phyloP scores from a whole-genome alignment of 2,329 filamentous ascomycete genomes.

The Chaetomiaceae sp. region DNA sequence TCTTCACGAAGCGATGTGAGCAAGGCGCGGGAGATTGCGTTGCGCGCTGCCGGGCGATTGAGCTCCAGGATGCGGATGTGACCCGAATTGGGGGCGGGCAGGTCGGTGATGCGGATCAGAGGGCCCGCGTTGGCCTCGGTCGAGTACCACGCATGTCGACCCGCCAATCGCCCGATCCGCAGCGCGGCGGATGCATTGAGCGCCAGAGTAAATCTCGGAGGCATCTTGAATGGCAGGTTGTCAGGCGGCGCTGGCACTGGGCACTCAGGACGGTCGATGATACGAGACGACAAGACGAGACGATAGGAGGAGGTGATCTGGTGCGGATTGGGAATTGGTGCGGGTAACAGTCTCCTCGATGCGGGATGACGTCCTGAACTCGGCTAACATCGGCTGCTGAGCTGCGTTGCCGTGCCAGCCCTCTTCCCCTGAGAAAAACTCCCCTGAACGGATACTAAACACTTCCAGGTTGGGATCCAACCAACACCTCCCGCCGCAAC shows the following conservation, averaged over 20 bases:
- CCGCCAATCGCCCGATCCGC: slow-evolving; percentile 10
- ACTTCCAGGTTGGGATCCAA: too few species aligned
- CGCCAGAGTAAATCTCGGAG: slow-evolving; percentile 1
- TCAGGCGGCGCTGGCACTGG: neutral
- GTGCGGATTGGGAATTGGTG: neutral
- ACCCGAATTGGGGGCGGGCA: slow-evolving; percentile 74
- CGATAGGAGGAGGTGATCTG: neutral
- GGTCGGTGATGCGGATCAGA: slow-evolving; percentile 64
- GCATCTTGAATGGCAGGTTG: slow-evolving; percentile 9
- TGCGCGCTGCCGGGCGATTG: slow-evolving; percentile 78
- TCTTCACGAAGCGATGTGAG: slow-evolving; percentile 67
- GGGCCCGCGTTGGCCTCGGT: slow-evolving; percentile 38
- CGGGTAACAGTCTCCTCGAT: neutral
- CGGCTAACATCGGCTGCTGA: neutral
- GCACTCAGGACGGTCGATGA: too few species aligned
- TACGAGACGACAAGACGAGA: neutral
- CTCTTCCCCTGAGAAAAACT: neutral
- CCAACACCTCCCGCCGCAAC: too few species aligned
- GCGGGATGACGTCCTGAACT: neutral
- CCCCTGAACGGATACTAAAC: too few species aligned
- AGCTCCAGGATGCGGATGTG: slow-evolving; percentile 85
- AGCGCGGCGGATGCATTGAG: slow-evolving; percentile 10
- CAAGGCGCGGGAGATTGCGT: slow-evolving; percentile 80
- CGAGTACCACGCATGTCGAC: slow-evolving; percentile 22
- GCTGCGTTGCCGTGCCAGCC: neutral